Conservation (phyloP, 176 grass and related monocot genomes). For the Metroxylon sagu region DNA sequence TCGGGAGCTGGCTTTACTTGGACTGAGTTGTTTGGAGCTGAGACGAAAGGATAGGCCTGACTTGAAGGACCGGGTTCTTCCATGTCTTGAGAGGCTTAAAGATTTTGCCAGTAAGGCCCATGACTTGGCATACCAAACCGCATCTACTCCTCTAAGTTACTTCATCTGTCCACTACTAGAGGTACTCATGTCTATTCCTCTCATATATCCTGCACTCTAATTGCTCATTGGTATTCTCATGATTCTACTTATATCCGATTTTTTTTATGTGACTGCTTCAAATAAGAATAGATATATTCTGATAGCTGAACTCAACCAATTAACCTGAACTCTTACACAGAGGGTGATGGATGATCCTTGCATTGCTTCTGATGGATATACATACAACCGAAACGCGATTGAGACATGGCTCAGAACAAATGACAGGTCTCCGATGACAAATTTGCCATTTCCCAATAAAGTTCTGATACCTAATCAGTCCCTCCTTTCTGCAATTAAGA, state of each 20-base stretch:
- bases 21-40: constrained; percentile 13
- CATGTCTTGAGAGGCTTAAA: constrained; percentile 12
- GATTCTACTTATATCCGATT: too few relatives aligned
- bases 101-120: not conserved
- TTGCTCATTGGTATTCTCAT: too few relatives aligned
- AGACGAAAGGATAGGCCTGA: constrained; percentile 17
- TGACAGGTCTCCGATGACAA: constrained; percentile 11
- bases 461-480: constrained; percentile 9
- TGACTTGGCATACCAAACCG: not conserved
- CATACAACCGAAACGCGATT: constrained; percentile 14
- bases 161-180: constrained; percentile 21
- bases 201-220: not conserved
- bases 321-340: constrained; percentile 1
- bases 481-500: constrained; percentile 18
- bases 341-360: constrained; percentile 26
- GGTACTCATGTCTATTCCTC: not conserved
- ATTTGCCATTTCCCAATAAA: constrained; percentile 7
- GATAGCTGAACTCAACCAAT: too few relatives aligned
- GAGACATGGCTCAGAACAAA: constrained; percentile 8
- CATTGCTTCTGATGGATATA: constrained; percentile 24
- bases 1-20: constrained; percentile 8
- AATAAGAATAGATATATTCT: too few relatives aligned
- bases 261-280: too few relatives aligned
- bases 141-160: not conserved
- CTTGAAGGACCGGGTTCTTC: constrained; percentile 14